These are phyloP conservation scores for Fraxinus paxiana DNA, from an alignment of 305 asterid genomes.

Conservation along the genomic window DNA sequence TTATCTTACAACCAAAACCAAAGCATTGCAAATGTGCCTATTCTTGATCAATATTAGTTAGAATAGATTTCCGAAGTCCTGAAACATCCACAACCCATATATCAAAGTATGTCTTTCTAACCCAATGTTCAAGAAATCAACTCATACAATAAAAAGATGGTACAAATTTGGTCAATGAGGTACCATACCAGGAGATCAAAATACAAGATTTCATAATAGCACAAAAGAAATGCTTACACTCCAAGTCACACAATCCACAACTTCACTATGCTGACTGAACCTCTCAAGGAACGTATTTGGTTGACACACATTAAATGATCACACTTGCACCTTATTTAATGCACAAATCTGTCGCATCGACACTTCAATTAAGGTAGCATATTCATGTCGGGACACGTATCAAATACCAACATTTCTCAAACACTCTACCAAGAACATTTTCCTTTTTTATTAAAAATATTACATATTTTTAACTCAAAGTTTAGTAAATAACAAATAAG, in stretches of 20 bases:
- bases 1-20: not conserved
- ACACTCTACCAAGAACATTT: not conserved
- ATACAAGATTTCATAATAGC: not conserved
- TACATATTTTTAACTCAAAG: not conserved
- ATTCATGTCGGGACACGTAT: not conserved
- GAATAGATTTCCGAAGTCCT: not conserved
- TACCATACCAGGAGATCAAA: not conserved
- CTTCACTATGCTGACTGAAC: not conserved
- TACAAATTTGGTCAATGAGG: not conserved
- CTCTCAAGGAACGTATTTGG: not conserved
- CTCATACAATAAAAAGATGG: not conserved
- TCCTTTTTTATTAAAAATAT: not conserved
- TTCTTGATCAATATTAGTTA: not conserved
- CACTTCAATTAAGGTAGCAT: not conserved
- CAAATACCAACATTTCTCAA: not conserved
- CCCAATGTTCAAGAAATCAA: not conserved
- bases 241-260: not conserved
- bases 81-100: not conserved
- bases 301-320: not conserved
- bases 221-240: not conserved
- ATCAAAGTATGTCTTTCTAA: not conserved
- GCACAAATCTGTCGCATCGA: not conserved
- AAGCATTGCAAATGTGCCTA: not conserved
- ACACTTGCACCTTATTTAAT: not conserved
- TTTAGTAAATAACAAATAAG: too few relatives aligned